Conservation (phyloP, 192 early-diverging fungal genomes). For the Backusella mclennaniae region DNA sequence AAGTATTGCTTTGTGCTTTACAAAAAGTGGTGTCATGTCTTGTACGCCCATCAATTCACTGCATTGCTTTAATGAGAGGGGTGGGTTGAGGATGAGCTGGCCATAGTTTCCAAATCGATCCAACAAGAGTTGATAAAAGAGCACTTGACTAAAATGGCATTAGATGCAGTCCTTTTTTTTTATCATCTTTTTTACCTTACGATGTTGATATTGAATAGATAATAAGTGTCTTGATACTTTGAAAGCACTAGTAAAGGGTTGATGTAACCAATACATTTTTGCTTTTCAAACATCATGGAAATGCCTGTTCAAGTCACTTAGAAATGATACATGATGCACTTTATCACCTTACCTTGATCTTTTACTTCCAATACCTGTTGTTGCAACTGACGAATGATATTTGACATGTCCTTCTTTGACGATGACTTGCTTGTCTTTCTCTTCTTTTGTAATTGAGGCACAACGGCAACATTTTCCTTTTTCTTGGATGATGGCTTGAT, state of each 20-base stretch:
- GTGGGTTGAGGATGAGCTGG: background rate
- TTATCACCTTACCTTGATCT: background rate
- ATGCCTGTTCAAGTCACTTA: background rate
- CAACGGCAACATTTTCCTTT: background rate
- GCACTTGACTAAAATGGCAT: background rate
- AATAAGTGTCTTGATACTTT: background rate
- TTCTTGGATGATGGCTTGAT: background rate
- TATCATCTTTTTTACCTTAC: background rate
- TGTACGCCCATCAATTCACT: background rate
- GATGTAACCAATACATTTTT: background rate
- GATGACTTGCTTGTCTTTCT: background rate
- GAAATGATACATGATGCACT: background rate
- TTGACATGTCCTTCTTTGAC: background rate
- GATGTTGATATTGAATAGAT: background rate
- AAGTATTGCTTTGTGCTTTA: background rate
- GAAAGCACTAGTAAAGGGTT: background rate
- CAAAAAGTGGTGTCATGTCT: background rate
- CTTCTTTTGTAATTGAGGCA: background rate
- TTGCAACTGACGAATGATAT: background rate
- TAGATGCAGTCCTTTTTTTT: too few species aligned
- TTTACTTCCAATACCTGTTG: background rate
- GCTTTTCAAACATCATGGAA: background rate
- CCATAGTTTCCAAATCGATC: background rate
- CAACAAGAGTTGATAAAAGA: constrained; percentile 10
- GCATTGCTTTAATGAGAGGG: background rate